These are phyloP conservation scores for Macrolepiota dolichaula DNA, from an alignment of 768 basidiomycete genomes.

Conservation along the genomic window DNA sequence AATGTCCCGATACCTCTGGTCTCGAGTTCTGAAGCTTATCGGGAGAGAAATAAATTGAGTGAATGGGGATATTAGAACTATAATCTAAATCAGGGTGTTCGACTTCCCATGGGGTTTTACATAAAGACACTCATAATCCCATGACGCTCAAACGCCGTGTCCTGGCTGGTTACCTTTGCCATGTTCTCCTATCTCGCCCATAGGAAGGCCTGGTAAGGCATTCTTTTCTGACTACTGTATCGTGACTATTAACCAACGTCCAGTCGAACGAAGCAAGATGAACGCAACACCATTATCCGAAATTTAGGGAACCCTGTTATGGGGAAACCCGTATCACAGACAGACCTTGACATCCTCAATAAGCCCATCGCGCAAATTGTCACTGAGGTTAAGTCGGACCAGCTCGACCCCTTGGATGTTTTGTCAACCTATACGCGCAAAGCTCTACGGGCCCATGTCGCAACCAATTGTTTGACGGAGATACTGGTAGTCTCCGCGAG, in stretches of 20 bases:
- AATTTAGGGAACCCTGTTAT: slow-evolving; percentile 21
- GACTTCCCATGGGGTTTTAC: too few species aligned
- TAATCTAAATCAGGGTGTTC: too few species aligned
- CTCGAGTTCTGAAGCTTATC: too few species aligned
- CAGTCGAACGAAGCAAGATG: slow-evolving; percentile 32
- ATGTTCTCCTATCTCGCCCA: slow-evolving; percentile 35
- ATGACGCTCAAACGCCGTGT: too few species aligned
- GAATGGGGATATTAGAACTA: too few species aligned
- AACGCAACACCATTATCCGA: slow-evolving; percentile 28
- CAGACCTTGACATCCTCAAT: slow-evolving; percentile 27
- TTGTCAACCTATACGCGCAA: slow-evolving; percentile 45
- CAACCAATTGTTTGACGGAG: slow-evolving; percentile 63
- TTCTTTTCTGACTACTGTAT: neutral
- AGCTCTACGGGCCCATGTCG: slow-evolving; percentile 42
- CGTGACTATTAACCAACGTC: neutral
- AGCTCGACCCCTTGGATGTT: slow-evolving; percentile 29
- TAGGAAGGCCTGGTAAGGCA: slow-evolving; percentile 31
- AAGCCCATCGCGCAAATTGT: slow-evolving; percentile 27
- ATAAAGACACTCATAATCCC: too few species aligned
- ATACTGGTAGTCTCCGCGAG: slow-evolving; percentile 45
- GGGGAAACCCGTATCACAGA: slow-evolving; percentile 23
- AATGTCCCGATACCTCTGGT: too few species aligned
- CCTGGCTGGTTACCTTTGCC: neutral
- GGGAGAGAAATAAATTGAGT: too few species aligned
- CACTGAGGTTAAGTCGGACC: slow-evolving; percentile 25